A percentile compares a stretch with the other conserved stretches of the same genome.
Conservation (phyloP, 305 asterid species). For the Rubia peregrina region DNA sequence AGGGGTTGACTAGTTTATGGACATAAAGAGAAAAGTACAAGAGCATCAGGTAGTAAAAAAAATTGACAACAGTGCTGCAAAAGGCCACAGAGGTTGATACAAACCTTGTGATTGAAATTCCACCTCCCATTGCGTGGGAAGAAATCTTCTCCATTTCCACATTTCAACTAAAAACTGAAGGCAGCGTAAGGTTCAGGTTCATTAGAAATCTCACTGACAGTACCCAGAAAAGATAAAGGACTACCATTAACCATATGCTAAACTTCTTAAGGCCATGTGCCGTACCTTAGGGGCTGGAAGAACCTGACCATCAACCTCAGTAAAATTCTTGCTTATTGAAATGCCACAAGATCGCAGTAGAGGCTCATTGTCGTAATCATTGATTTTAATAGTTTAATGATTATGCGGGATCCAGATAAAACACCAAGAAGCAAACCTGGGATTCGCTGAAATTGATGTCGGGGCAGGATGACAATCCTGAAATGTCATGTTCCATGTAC, state of each 20-base stretch:
- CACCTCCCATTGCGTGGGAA: constrained; percentile 54
- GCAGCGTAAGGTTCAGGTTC: not conserved
- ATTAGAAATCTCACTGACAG: not conserved
- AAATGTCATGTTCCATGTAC: constrained; percentile 92
- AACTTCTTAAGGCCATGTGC: not conserved
- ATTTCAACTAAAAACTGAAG: constrained; percentile 36
- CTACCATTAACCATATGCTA: not conserved
- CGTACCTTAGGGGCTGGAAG: constrained; percentile 61
- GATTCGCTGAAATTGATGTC: constrained; percentile 70
- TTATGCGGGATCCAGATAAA: not conserved
- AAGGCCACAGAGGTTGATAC: not conserved
- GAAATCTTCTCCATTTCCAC: constrained; percentile 55
- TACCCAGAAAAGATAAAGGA: not conserved
- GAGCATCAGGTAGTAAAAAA: not conserved
- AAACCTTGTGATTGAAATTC: constrained; percentile 59
- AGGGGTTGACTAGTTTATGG: constrained; percentile 57
- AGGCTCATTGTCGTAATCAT: constrained; percentile 60
- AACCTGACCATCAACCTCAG: constrained; percentile 73
- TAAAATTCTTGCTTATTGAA: constrained; percentile 45
- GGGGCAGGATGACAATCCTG: constrained; percentile 74
- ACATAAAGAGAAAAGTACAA: not conserved
- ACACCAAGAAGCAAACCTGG: constrained; percentile 45
- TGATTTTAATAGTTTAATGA: constrained; percentile 57
- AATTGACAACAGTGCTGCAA: not conserved
- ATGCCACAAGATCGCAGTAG: constrained; percentile 62